A percentile compares a stretch with the other conserved stretches of the same genome.
Conservation (phyloP, 164 flowering plant species). For the Dillenia suffruticosa region DNA sequence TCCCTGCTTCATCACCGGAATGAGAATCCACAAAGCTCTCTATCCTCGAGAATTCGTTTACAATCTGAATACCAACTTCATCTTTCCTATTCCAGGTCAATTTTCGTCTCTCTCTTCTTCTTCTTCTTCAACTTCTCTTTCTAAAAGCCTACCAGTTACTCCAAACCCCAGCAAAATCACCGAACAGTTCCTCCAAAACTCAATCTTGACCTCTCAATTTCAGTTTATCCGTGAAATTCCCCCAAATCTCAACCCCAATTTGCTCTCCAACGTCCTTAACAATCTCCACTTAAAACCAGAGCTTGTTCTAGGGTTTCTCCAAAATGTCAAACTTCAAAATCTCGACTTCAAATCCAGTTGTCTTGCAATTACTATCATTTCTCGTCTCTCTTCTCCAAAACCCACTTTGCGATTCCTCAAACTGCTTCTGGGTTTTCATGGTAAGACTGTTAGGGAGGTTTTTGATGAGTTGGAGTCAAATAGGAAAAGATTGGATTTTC, state of each 20-base stretch:
- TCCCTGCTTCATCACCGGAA: neutral
- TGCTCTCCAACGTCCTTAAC: slow-evolving; percentile 31
- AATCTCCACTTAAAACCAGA: slow-evolving; percentile 42
- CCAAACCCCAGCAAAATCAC: neutral
- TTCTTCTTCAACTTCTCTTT: slow-evolving; percentile 4
- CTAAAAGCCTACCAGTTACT: neutral
- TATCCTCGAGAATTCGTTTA: neutral
- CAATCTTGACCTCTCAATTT: slow-evolving; percentile 48
- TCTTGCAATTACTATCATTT: slow-evolving; percentile 39
- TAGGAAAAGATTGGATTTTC: slow-evolving; percentile 23
- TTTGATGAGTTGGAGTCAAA: slow-evolving; percentile 36
- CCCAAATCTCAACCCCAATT: slow-evolving; percentile 23
- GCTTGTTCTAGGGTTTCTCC: slow-evolving; percentile 32
- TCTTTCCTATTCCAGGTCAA: slow-evolving; percentile 1
- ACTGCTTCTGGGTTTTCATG: slow-evolving; percentile 13
- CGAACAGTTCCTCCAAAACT: slow-evolving; percentile 9
- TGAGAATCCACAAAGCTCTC: slow-evolving; percentile 5
- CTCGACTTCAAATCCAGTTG: slow-evolving; percentile 39
- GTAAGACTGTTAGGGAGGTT: slow-evolving; percentile 17
- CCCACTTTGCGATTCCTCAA: slow-evolving; percentile 45
- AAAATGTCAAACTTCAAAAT: slow-evolving; percentile 18
- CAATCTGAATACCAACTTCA: slow-evolving; percentile 1
- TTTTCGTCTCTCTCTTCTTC: neutral
- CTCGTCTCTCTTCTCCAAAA: slow-evolving; percentile 37
- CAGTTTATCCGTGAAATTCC: slow-evolving; percentile 45